phyloP scores from a whole-genome alignment of 2,329 filamentous ascomycete genomes.

The Aspergillus sp. region DNA sequence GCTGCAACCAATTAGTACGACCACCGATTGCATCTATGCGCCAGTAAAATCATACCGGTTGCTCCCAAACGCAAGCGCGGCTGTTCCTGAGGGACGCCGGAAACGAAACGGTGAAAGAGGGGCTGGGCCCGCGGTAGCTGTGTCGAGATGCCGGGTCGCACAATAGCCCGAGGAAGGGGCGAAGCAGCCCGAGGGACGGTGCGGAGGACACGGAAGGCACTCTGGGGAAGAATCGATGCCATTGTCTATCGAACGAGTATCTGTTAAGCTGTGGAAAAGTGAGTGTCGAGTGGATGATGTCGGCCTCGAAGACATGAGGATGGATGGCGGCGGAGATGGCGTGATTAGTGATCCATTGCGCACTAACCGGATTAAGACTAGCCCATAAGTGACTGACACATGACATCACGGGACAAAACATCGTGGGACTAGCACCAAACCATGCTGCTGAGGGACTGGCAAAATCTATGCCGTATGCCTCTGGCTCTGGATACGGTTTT shows the following conservation, averaged over 20 bases:
- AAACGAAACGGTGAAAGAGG: slow-evolving; percentile 21
- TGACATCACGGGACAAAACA: too few relatives aligned
- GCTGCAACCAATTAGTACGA: slow-evolving; percentile 26
- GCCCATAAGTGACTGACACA: too few relatives aligned
- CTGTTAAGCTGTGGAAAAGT: neutral
- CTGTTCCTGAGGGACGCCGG: slow-evolving; percentile 22
- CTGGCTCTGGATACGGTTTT: too few relatives aligned
- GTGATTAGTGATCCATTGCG: too few relatives aligned
- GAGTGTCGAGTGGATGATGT: too few relatives aligned
- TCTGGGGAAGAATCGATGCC: slow-evolving; percentile 21
- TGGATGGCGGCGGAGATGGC: too few relatives aligned
- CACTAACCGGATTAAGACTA: too few relatives aligned
- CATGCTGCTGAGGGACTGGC: too few relatives aligned
- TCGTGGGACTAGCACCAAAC: too few relatives aligned
- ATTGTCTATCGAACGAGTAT: slow-evolving; percentile 10
- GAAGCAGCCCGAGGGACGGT: slow-evolving; percentile 14
- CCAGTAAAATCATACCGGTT: slow-evolving; percentile 16
- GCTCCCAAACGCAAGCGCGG: slow-evolving; percentile 28
- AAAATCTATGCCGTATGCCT: too few relatives aligned
- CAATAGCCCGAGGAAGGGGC: slow-evolving; percentile 14
- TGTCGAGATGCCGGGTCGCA: slow-evolving; percentile 12
- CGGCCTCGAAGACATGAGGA: neutral
- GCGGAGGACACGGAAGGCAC: slow-evolving; percentile 18
- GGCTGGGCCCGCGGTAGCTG: slow-evolving; percentile 15
- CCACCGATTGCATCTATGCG: neutral